phyloP scores from a whole-genome alignment of 2,329 filamentous ascomycete genomes.

The Coniochaeta ligniaria region DNA sequence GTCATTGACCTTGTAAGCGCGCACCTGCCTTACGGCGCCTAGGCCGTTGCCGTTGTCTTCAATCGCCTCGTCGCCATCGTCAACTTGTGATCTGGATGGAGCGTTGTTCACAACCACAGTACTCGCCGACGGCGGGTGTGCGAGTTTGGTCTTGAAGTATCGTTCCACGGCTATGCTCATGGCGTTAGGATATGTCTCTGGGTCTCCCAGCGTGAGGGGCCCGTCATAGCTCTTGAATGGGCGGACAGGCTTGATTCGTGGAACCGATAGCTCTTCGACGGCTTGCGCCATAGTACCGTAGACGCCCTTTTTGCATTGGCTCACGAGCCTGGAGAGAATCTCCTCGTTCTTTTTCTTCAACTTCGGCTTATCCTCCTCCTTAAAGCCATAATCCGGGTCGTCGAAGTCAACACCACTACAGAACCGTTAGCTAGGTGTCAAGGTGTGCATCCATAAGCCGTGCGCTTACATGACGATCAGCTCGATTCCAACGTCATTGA shows the following conservation, averaged over 20 bases:
- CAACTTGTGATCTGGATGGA: constrained; percentile 40
- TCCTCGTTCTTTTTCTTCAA: constrained; percentile 71
- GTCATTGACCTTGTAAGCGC: constrained; percentile 76
- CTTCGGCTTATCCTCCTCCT: constrained; percentile 76
- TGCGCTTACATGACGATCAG: constrained; percentile 65
- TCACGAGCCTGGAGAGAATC: constrained; percentile 55
- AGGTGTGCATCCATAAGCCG: not conserved
- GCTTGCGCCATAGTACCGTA: constrained; percentile 86
- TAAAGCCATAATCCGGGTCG: constrained; percentile 80
- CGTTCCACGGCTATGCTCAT: constrained; percentile 82
- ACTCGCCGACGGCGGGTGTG: constrained; percentile 67
- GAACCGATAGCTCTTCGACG: constrained; percentile 69
- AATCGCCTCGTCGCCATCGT: constrained; percentile 42
- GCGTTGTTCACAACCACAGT: constrained; percentile 55
- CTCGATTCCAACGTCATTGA: constrained; percentile 71
- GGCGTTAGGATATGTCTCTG: constrained; percentile 63
- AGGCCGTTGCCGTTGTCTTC: constrained; percentile 42
- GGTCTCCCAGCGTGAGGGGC: constrained; percentile 70
- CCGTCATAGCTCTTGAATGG: constrained; percentile 78
- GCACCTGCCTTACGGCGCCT: constrained; percentile 65
- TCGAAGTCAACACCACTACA: constrained; percentile 85
- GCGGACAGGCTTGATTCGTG: constrained; percentile 67
- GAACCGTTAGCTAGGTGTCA: not conserved
- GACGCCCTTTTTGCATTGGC: constrained; percentile 59
- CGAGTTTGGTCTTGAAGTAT: constrained; percentile 79